Evolutionary conservation across 495 filamentous ascomycete genomes (phyloP), one percentile per base, ranked within the genome.

Genomic region (Letharia lupina): DNA sequence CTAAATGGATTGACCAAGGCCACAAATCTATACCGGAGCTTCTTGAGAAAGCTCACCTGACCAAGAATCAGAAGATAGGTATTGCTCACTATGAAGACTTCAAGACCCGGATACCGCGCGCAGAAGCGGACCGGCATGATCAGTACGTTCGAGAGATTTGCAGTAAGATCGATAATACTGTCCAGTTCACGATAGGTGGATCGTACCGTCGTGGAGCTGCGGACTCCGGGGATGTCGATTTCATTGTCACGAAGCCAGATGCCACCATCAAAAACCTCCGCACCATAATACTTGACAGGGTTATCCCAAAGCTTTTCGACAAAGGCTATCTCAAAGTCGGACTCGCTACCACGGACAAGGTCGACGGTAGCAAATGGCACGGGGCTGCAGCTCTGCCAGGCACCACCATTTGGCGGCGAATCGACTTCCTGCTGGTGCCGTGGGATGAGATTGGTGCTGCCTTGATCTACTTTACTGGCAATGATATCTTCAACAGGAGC

Each of bases 401-500:
- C 37, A 75, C 67, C 42, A 69, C 77, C 0, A 69, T 84, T 6
- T 96, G 91, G 91, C 83, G 91, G 33, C 83, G 92, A 3, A 89
- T 96, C 66, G 94, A 98, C 73, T 83, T 97, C 40, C 79, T 98
- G 1, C 82, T 96, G 20, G 94, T 96, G 16, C 91, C 92, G 1
- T 84, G 86, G 67, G 79, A 82, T 0, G 87, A 96, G 76, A 79
- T 93, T 50, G 94, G 94, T 4, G 94, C 94, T 1, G 93, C 94
- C 2, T 73, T 97, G 71, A 83, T 98, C 61, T 98, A 98, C 71
- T 98, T 97, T 70, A 97, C 94, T 0, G 94, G 94, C 2, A 95
- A 96, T 70, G 93, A 96, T 71, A 91, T 97, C 60, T 98, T 98
- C 78, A 98, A 98, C 71, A 81, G 93, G 40, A 94, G 90, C 64